These are phyloP conservation scores for Rhododendron molle DNA, from an alignment of 148 eudicot genomes.

Conservation along the genomic window DNA sequence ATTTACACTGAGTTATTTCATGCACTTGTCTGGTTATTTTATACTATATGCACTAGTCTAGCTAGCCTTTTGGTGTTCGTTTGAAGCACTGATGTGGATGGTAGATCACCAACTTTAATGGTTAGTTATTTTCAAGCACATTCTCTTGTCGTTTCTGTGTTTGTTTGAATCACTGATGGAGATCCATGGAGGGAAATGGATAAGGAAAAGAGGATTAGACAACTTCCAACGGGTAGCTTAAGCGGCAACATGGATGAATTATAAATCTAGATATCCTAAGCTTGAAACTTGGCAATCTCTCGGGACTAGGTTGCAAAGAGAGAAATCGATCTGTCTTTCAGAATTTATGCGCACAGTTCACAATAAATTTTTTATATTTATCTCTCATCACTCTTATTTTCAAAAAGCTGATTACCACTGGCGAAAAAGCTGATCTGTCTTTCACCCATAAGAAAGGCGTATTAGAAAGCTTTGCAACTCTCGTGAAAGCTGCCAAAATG, in stretches of 20 bases:
- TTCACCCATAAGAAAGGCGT: neutral
- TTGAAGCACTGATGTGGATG: neutral
- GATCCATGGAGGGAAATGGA: neutral
- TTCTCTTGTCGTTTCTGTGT: neutral
- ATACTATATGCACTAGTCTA: neutral
- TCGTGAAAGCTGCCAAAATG: neutral
- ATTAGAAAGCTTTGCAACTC: neutral
- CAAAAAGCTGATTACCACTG: too few relatives aligned
- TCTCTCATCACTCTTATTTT: too few relatives aligned
- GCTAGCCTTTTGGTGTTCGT: neutral
- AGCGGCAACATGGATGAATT: too few relatives aligned
- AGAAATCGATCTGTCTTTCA: too few relatives aligned
- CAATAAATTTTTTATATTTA: too few relatives aligned
- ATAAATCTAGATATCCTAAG: too few relatives aligned
- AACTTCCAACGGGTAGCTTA: too few relatives aligned
- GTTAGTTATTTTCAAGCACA: neutral
- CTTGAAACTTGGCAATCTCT: neutral
- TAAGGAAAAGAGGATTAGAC: neutral
- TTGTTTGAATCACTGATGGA: neutral
- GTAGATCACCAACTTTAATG: neutral
- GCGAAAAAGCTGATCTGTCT: neutral
- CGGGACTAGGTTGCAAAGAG: too few relatives aligned
- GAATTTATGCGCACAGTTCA: too few relatives aligned
- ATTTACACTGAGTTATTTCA: neutral
- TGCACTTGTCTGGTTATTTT: neutral